Percentiles rank a stretch among this genome's conserved stretches.
Evolutionary conservation across 2,329 filamentous ascomycete species (phyloP).

Genomic region (Fusarium verticillioides): DNA sequence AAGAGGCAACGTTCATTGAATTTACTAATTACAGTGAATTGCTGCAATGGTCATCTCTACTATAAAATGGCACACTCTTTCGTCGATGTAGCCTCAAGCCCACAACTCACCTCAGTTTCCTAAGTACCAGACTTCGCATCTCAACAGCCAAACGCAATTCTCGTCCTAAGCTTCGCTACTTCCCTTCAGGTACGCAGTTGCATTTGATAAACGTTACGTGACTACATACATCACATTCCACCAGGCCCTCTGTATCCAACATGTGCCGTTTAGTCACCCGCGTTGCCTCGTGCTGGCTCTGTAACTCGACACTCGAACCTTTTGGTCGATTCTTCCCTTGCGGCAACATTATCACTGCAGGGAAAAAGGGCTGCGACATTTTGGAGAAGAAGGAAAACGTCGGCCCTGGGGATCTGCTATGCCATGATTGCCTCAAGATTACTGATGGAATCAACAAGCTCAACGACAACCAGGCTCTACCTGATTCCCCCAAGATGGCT

Average conservation of each 20-base stretch:
- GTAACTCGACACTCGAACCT: neutral
- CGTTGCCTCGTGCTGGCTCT: slow-evolving; percentile 15
- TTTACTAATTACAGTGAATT: neutral
- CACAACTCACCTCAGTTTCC: neutral
- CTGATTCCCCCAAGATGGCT: neutral
- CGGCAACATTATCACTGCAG: neutral
- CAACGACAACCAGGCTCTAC: slow-evolving; percentile 5
- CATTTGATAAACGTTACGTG: neutral
- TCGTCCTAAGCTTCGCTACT: neutral
- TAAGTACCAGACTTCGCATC: neutral
- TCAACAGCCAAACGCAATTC: neutral
- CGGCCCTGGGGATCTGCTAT: slow-evolving; percentile 10
- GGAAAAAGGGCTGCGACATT: neutral
- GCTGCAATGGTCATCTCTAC: neutral
- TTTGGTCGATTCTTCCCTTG: slow-evolving; percentile 16
- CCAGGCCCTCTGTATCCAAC: neutral
- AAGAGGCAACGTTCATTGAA: neutral
- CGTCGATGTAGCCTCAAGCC: neutral
- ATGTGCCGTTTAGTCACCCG: slow-evolving; percentile 11
- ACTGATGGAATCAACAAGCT: slow-evolving; percentile 3
- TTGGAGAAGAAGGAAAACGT: neutral
- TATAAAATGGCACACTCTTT: neutral
- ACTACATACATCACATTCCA: neutral
- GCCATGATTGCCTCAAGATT: neutral
- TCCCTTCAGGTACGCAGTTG: neutral